A percentile compares a stretch with the other conserved stretches of the same genome.
Evolutionary conservation across 2,329 filamentous ascomycete species (phyloP).

Genomic region (Diaporthe sp.): DNA sequence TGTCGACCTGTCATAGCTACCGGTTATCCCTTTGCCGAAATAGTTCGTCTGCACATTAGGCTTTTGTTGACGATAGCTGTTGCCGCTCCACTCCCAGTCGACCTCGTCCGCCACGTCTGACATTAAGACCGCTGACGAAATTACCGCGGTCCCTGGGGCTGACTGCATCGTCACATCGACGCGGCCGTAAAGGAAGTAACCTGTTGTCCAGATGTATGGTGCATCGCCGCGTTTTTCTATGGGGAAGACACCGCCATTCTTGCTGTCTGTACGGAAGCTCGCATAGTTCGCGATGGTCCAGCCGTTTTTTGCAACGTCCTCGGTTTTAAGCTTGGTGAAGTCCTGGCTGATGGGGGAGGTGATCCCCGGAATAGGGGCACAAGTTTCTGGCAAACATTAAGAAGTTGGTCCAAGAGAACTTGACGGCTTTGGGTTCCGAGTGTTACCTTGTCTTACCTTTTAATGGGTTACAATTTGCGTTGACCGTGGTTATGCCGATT

Average conservation of each 20-base stretch:
- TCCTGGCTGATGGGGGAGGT: neutral
- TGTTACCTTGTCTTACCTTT: constrained; percentile 1
- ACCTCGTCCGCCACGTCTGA: constrained; percentile 10
- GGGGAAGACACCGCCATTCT: constrained; percentile 1
- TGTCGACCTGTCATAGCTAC: constrained; percentile 23
- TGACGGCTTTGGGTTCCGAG: rapidly evolving
- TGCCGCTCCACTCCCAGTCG: constrained; percentile 25
- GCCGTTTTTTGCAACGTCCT: neutral
- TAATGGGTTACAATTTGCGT: constrained; percentile 9
- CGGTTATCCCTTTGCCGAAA: constrained; percentile 20
- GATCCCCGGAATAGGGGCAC: constrained; percentile 11
- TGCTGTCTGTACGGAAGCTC: neutral
- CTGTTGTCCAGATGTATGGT: constrained; percentile 20
- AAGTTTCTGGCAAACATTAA: neutral
- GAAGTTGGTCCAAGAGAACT: neutral
- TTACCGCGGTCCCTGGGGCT: constrained; percentile 10
- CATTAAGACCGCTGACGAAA: neutral
- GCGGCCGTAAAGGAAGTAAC: constrained; percentile 15
- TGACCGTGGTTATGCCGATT: constrained; percentile 1
- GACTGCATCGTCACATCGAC: constrained; percentile 18
- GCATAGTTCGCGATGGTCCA: constrained; percentile 18
- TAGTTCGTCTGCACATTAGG: constrained; percentile 19
- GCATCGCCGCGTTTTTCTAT: constrained; percentile 15
- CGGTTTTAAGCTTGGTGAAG: constrained; percentile 8
- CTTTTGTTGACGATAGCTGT: neutral